Evolutionary conservation across 2,329 filamentous ascomycete genomes (phyloP).

Genomic region (Arthrobotrys megalospora): DNA sequence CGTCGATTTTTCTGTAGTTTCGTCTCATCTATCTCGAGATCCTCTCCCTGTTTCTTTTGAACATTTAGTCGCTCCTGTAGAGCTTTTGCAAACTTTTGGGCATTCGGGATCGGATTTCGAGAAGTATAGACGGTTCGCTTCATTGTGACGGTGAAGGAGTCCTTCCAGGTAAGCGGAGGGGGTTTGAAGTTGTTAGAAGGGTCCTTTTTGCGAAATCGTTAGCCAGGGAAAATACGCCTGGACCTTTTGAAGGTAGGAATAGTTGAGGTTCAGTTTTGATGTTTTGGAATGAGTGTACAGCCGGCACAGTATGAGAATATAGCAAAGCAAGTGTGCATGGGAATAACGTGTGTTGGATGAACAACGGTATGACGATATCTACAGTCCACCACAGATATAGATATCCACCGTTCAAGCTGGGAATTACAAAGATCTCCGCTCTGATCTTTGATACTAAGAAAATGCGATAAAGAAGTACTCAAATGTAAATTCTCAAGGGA

Average conservation of each 20-base stretch:
- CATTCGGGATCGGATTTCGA: constrained; percentile 58
- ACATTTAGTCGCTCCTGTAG: constrained; percentile 54
- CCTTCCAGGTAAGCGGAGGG: constrained; percentile 21
- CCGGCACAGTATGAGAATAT: background rate
- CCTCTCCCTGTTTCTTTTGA: constrained; percentile 31
- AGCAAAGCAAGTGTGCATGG: background rate
- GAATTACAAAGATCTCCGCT: background rate
- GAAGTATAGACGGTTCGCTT: constrained; percentile 57
- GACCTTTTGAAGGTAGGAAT: background rate
- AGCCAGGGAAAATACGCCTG: background rate
- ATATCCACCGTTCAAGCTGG: background rate
- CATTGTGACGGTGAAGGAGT: constrained; percentile 37
- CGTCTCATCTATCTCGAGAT: constrained; percentile 28
- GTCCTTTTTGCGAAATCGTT: background rate
- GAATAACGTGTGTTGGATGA: background rate
- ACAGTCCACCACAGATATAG: background rate
- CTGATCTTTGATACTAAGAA: background rate
- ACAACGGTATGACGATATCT: constrained; percentile 43
- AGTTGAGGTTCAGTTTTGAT: constrained; percentile 21
- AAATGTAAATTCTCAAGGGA: constrained; percentile 9
- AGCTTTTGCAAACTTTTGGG: constrained; percentile 52
- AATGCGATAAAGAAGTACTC: background rate
- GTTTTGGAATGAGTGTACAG: constrained; percentile 29
- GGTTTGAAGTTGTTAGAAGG: constrained; percentile 1
- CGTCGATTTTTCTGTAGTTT: constrained; percentile 50